These are phyloP conservation scores for Aspergillus ellipticus DNA, from an alignment of 495 filamentous ascomycete species.

Conservation along the genomic window DNA sequence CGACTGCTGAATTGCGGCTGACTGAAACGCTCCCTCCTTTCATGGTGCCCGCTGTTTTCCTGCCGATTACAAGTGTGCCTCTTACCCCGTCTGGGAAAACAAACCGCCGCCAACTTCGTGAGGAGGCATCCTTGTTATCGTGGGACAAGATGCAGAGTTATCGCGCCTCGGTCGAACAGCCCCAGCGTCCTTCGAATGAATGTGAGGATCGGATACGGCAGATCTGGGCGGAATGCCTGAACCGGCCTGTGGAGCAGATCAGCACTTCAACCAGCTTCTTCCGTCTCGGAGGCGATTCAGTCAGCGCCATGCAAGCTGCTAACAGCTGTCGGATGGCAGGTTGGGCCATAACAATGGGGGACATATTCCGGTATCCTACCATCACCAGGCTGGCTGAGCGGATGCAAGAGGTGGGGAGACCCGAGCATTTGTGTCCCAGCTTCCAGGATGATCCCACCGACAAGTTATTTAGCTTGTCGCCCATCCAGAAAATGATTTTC, in stretches of 20 bases:
- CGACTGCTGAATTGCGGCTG: background rate
- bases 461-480: background rate
- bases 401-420: background rate
- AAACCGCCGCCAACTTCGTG: slow-evolving; percentile 25
- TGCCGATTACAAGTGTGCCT: slow-evolving; percentile 35
- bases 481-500: background rate
- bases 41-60: slow-evolving; percentile 41
- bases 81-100: slow-evolving; percentile 37
- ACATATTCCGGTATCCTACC: slow-evolving; percentile 1
- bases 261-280: slow-evolving; percentile 33
- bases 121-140: slow-evolving; percentile 9
- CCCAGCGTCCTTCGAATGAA: background rate
- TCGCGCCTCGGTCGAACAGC: background rate
- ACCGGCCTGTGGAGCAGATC: slow-evolving; percentile 17
- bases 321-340: background rate
- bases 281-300: slow-evolving; percentile 39
- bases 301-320: slow-evolving; percentile 3
- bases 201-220: slow-evolving; percentile 19
- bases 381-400: background rate
- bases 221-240: slow-evolving; percentile 21
- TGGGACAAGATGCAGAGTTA: background rate
- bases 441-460: background rate
- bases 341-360: background rate
- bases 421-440: slow-evolving; percentile 6
- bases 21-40: slow-evolving; percentile 23